Evolutionary conservation across 331 rosid species (phyloP).

Genomic region (Rhamnella rubrinervis): DNA sequence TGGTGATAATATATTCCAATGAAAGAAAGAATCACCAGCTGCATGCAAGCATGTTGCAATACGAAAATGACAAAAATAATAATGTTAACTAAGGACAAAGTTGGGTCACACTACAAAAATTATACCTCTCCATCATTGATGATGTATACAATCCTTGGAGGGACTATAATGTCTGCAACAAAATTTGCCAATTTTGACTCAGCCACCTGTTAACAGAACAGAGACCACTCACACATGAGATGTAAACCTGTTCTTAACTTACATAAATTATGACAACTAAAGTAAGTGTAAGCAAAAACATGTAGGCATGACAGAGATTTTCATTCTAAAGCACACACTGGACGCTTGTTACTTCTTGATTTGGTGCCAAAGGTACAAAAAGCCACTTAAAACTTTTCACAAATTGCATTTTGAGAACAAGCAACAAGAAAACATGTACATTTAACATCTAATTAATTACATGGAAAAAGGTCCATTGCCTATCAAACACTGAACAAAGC

Average conservation of each 20-base stretch:
- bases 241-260: background rate
- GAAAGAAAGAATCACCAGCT: too few relatives aligned
- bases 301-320: background rate
- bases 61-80: too few relatives aligned
- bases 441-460: background rate
- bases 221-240: conserved; percentile 8
- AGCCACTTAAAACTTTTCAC: too few relatives aligned
- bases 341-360: too few relatives aligned
- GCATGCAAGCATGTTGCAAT: too few relatives aligned
- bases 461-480: background rate
- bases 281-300: background rate
- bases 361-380: too few relatives aligned
- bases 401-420: too few relatives aligned
- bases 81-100: conserved; percentile 1
- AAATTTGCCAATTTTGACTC: conserved; percentile 91
- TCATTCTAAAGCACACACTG: too few relatives aligned
- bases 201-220: conserved; percentile 62
- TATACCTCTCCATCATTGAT: conserved; percentile 90
- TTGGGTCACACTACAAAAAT: conserved; percentile 4
- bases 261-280: background rate
- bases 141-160: conserved; percentile 95
- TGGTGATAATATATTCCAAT: background rate
- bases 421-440: too few relatives aligned
- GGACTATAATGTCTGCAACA: conserved; percentile 92
- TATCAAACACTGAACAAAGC: background rate